phyloP scores from a whole-genome alignment of 2,329 filamentous ascomycete species.

The Ophiostoma piceae region DNA sequence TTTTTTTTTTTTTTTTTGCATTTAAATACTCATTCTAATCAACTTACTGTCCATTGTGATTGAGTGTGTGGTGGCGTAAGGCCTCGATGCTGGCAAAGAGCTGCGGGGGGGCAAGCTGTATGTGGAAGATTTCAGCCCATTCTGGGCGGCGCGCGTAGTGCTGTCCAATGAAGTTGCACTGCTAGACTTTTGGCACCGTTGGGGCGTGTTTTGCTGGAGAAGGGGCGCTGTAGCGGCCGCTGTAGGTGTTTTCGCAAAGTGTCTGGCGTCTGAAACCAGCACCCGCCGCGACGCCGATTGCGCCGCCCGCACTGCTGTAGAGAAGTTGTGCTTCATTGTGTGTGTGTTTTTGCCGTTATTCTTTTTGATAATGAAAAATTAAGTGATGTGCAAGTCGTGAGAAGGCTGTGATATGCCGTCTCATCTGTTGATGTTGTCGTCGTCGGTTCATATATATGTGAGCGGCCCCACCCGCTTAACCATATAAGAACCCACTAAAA shows the following conservation, averaged over 20 bases:
- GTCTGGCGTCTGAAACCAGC: background rate
- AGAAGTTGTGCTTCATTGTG: background rate
- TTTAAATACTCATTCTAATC: background rate
- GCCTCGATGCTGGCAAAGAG: background rate
- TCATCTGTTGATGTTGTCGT: background rate
- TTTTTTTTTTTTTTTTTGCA: too few relatives aligned
- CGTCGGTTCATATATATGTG: conserved; percentile 2
- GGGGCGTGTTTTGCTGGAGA: conserved; percentile 6
- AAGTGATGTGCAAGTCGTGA: background rate
- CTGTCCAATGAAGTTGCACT: conserved; percentile 6
- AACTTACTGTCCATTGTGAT: background rate
- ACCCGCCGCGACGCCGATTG: conserved; percentile 12
- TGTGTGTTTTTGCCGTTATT: background rate
- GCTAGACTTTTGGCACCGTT: background rate
- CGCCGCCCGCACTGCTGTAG: conserved; percentile 8
- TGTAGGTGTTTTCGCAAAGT: background rate
- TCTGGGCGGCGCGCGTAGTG: background rate
- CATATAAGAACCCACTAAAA: background rate
- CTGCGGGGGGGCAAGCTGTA: background rate
- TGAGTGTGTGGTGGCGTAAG: conserved; percentile 10
- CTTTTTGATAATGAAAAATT: background rate
- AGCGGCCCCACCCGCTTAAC: conserved; percentile 3
- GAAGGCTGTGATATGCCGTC: background rate
- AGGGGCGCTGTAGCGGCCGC: background rate
- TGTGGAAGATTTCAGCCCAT: background rate